A percentile compares a stretch with the other conserved stretches of the same genome.
Conservation (phyloP, 805 yeast genomes). For the Tetrapisispora namnaoensis region DNA sequence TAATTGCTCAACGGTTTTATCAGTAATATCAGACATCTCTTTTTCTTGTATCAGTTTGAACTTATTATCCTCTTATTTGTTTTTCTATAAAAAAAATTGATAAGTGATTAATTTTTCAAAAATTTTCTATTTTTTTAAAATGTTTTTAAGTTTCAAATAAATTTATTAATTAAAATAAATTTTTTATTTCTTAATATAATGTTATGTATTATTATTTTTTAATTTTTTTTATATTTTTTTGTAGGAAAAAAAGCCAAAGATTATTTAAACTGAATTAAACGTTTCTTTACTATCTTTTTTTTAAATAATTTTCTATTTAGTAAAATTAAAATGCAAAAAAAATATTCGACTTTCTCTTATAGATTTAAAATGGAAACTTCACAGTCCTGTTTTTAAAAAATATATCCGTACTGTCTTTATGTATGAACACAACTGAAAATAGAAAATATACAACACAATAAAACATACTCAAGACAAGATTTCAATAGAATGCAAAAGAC, state of each 20-base stretch:
- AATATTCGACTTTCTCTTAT: background rate
- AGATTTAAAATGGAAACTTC: background rate
- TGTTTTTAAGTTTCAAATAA: background rate
- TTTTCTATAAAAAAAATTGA: no score
- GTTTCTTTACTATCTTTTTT: background rate
- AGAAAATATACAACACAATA: no score
- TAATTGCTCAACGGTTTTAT: constrained; percentile 30
- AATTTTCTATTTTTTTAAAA: no score
- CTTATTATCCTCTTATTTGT: constrained; percentile 7
- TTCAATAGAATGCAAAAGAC: no score
- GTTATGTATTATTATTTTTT: background rate
- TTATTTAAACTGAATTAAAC: constrained; percentile 1
- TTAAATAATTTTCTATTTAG: background rate
- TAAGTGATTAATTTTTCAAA: background rate
- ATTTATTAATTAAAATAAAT: no score
- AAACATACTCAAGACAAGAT: no score
- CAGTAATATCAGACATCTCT: constrained; percentile 33
- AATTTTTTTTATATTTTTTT: constrained; percentile 1
- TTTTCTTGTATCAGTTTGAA: constrained; percentile 7
- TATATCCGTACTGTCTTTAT: background rate
- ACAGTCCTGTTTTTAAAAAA: background rate
- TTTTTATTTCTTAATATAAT: constrained; percentile 1
- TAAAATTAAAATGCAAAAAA: background rate
- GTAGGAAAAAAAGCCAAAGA: constrained; percentile 1
- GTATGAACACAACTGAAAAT: no score